phyloP scores from a whole-genome alignment of 1,284 basidiomycete species.

The Pascua sp. region DNA sequence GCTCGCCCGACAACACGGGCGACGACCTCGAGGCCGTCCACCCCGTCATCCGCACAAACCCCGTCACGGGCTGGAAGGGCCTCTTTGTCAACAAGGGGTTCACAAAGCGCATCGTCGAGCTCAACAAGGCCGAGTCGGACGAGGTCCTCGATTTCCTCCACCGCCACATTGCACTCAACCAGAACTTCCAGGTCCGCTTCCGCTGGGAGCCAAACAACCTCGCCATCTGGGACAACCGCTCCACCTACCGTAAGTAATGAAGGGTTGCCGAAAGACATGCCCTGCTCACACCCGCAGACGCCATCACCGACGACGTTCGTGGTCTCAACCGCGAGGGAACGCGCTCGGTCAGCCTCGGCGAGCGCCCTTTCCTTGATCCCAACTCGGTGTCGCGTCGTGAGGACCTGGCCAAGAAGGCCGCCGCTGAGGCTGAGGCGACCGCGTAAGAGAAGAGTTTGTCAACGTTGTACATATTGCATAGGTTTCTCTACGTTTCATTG shows the following conservation, averaged over 20 bases:
- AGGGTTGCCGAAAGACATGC: not conserved
- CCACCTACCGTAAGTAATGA: slow-evolving; percentile 26
- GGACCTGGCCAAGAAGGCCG: slow-evolving; percentile 11
- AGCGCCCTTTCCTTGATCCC: slow-evolving; percentile 58
- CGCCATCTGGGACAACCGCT: slow-evolving; percentile 48
- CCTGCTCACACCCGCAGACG: slow-evolving; percentile 12
- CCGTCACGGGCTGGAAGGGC: slow-evolving; percentile 75
- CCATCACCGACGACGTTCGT: slow-evolving; percentile 54
- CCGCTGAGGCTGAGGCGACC: slow-evolving; percentile 1
- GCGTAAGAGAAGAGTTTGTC: not conserved
- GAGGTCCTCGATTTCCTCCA: slow-evolving; percentile 43
- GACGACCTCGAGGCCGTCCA: slow-evolving; percentile 62
- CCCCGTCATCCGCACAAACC: slow-evolving; percentile 48
- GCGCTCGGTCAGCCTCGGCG: slow-evolving; percentile 62
- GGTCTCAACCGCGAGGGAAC: slow-evolving; percentile 55
- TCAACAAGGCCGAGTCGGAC: slow-evolving; percentile 58
- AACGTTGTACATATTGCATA: not conserved
- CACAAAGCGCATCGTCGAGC: slow-evolving; percentile 62
- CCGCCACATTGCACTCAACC: slow-evolving; percentile 54
- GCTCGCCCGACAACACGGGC: slow-evolving; percentile 61
- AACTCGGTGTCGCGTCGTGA: slow-evolving; percentile 23
- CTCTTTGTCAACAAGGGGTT: slow-evolving; percentile 65
- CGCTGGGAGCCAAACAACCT: slow-evolving; percentile 49
- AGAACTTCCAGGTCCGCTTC: slow-evolving; percentile 62
- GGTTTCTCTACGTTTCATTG: not conserved